Conservation (phyloP, 2,329 filamentous ascomycete species). For the Cordyceps militaris region DNA sequence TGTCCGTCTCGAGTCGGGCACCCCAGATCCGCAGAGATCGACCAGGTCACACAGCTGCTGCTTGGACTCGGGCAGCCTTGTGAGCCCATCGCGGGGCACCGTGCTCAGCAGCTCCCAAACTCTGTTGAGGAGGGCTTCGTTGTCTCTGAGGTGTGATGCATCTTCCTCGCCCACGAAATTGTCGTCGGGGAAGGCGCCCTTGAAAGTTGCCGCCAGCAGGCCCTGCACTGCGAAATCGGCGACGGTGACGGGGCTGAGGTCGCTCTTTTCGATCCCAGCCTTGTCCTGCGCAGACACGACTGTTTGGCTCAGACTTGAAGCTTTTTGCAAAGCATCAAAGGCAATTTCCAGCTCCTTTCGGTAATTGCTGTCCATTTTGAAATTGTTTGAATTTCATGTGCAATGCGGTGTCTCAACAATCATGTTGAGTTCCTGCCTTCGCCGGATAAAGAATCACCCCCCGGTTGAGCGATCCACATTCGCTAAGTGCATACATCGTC, state of each 20-base stretch:
- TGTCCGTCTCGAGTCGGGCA: conserved; percentile 31
- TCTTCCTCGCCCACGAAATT: conserved; percentile 50
- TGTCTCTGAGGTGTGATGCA: conserved; percentile 38
- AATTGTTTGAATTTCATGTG: background rate
- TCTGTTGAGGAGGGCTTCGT: conserved; percentile 34
- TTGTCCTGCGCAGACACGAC: conserved; percentile 42
- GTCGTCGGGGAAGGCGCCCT: conserved; percentile 43
- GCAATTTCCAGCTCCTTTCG: conserved; percentile 36
- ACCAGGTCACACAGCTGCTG: conserved; percentile 46
- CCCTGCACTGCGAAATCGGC: conserved; percentile 55
- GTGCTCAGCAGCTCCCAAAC: conserved; percentile 40
- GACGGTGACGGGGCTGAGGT: conserved; percentile 50
- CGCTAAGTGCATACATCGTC: conserved; percentile 7
- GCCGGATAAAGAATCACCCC: background rate
- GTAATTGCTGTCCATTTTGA: conserved; percentile 37
- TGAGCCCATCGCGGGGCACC: conserved; percentile 17
- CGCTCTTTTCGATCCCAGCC: conserved; percentile 45
- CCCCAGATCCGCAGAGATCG: conserved; percentile 41
- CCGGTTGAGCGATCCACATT: conserved; percentile 2
- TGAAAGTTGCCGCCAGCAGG: conserved; percentile 43
- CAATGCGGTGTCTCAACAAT: background rate
- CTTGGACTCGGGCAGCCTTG: conserved; percentile 28
- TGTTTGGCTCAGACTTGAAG: conserved; percentile 42
- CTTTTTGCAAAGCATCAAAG: conserved; percentile 36
- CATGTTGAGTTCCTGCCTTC: background rate